Conservation (phyloP, 2,329 filamentous ascomycete species). For the Colletotrichum sublineola region DNA sequence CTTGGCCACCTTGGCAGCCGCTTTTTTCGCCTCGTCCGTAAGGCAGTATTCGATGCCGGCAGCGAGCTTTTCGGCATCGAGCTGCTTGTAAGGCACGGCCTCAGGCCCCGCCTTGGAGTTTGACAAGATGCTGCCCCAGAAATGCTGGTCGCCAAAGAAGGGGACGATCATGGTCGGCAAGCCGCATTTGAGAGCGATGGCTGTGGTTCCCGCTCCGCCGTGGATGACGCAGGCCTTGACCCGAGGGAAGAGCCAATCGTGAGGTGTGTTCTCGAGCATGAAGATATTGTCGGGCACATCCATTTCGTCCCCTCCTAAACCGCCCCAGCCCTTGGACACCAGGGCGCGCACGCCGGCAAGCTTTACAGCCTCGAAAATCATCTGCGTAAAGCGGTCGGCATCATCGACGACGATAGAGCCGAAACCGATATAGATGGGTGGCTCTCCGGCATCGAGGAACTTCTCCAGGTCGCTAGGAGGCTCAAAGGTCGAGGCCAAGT, state of each 20-base stretch:
- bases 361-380: slow-evolving; percentile 78
- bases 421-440: slow-evolving; percentile 81
- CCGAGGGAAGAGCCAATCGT: slow-evolving; percentile 81
- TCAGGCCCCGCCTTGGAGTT: slow-evolving; percentile 74
- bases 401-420: slow-evolving; percentile 83
- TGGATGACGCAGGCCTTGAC: slow-evolving; percentile 79
- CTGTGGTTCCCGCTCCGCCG: slow-evolving; percentile 83
- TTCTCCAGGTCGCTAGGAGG: slow-evolving; percentile 67
- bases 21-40: slow-evolving; percentile 69
- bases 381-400: slow-evolving; percentile 74
- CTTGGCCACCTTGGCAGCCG: slow-evolving; percentile 70
- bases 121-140: slow-evolving; percentile 80
- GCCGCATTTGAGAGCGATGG: slow-evolving; percentile 78
- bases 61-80: slow-evolving; percentile 73
- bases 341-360: slow-evolving; percentile 76
- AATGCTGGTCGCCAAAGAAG: slow-evolving; percentile 84
- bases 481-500: slow-evolving; percentile 72
- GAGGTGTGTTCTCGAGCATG: slow-evolving; percentile 80
- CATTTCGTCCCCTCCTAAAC: slow-evolving; percentile 67
- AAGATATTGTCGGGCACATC: slow-evolving; percentile 74
- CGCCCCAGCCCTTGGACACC: slow-evolving; percentile 83
- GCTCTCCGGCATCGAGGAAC: slow-evolving; percentile 69
- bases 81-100: slow-evolving; percentile 76
- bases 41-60: slow-evolving; percentile 79
- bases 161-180: slow-evolving; percentile 82